A percentile compares a stretch with the other conserved stretches of the same genome.
phyloP scores from a whole-genome alignment of 2,329 filamentous ascomycete genomes.

The Fusarium pininemorale region DNA sequence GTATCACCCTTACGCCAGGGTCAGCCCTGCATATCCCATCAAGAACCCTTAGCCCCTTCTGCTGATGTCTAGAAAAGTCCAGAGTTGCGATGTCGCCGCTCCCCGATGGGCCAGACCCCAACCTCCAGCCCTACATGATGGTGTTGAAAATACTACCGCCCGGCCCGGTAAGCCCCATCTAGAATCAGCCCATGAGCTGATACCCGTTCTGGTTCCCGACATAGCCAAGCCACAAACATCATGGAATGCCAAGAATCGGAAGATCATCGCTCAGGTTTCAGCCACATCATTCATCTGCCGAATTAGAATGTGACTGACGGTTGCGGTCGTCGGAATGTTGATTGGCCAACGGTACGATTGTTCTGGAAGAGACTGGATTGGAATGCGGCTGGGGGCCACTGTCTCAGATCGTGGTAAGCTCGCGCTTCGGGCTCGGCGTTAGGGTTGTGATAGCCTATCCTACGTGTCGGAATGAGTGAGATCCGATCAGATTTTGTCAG shows the following conservation, averaged over 20 bases:
- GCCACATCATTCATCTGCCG: not conserved
- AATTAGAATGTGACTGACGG: not conserved
- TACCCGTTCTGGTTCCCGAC: not conserved
- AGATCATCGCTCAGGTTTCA: not conserved
- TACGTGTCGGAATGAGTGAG: not conserved
- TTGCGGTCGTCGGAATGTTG: not conserved
- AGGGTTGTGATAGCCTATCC: not conserved
- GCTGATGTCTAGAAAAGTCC: not conserved
- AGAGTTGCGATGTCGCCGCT: fast-evolving
- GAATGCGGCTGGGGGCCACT: not conserved
- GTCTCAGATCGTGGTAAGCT: not conserved
- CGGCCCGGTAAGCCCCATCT: not conserved
- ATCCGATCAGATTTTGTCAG: not conserved
- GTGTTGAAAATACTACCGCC: no score
- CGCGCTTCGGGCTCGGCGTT: not conserved
- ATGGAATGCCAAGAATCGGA: conserved; percentile 1
- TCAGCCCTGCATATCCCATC: not conserved
- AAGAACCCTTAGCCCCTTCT: fast-evolving
- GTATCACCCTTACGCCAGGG: fast-evolving
- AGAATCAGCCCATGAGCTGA: not conserved
- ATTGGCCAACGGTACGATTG: not conserved
- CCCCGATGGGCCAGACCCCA: not conserved
- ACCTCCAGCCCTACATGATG: no score
- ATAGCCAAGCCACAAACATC: not conserved
- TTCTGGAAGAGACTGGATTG: not conserved